These are phyloP conservation scores for Casuarina equisetifolia DNA, from an alignment of 306 rosid species.

Conservation along the genomic window DNA sequence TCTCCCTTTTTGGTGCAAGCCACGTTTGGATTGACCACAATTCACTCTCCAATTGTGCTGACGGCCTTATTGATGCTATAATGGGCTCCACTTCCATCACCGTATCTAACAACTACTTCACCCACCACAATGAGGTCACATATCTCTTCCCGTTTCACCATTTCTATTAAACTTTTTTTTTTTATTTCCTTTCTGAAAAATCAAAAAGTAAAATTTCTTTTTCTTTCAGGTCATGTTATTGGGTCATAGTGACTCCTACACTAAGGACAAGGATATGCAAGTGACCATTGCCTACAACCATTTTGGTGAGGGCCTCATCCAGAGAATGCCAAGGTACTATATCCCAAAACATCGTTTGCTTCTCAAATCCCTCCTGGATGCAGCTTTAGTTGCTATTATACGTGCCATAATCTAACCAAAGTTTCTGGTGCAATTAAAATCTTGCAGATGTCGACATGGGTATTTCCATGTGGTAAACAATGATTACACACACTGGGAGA, in stretches of 20 bases:
- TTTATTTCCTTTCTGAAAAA: neutral
- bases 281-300: constrained; percentile 98
- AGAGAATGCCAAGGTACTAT: constrained; percentile 94
- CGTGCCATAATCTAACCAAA: neutral
- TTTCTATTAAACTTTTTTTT: neutral
- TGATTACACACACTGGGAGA: constrained; percentile 96
- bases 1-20: constrained; percentile 81
- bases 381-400: neutral
- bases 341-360: neutral
- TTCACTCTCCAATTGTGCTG: constrained; percentile 78
- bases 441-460: constrained; percentile 94
- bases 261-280: constrained; percentile 88
- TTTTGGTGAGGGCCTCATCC: constrained; percentile 96
- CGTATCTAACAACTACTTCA: constrained; percentile 85
- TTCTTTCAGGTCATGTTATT: constrained; percentile 70
- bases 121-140: constrained; percentile 86
- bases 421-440: constrained; percentile 13
- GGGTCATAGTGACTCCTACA: constrained; percentile 93
- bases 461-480: constrained; percentile 98
- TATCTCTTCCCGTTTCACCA: neutral
- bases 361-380: neutral
- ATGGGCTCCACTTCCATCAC: constrained; percentile 95
- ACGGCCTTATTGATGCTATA: constrained; percentile 88
- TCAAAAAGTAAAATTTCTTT: neutral
- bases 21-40: constrained; percentile 94